Conservation (phyloP, 75 land plant species). For the Cupressus sempervirens region DNA sequence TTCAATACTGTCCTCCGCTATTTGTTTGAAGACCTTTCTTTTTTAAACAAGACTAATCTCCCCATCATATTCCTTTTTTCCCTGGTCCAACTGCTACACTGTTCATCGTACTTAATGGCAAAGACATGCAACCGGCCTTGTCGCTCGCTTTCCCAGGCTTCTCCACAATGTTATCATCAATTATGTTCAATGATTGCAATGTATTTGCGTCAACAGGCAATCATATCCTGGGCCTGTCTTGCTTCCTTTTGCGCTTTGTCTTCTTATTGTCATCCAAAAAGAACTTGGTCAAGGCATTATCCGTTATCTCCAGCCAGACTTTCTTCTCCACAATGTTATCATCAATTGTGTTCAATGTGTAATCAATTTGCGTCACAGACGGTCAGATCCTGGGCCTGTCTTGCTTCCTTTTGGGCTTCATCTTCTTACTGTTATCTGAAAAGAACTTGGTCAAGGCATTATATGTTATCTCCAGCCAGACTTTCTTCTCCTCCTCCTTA, state of each 20-base stretch:
- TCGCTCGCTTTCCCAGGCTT: background rate
- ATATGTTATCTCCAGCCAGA: too few relatives aligned
- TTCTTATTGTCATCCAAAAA: constrained; percentile 15
- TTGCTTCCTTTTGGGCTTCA: too few relatives aligned
- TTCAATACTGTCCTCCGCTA: background rate
- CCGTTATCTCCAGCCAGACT: constrained; percentile 18
- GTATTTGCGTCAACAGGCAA: background rate
- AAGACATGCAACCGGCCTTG: background rate
- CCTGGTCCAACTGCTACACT: constrained; percentile 14
- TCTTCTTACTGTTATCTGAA: too few relatives aligned
- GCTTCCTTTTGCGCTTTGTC: constrained; percentile 34
- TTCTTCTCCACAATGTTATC: too few relatives aligned
- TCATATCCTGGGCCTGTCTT: constrained; percentile 27
- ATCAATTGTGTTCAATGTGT: too few relatives aligned
- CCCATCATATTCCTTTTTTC: background rate
- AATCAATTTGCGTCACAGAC: too few relatives aligned
- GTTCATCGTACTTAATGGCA: constrained; percentile 13
- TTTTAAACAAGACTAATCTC: background rate
- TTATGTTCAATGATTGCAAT: background rate
- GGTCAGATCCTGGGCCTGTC: too few relatives aligned
- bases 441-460: too few relatives aligned
- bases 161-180: background rate
- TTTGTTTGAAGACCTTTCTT: constrained; percentile 9
- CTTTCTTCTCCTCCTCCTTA: too few relatives aligned
- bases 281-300: constrained; percentile 34